Evolutionary conservation across 169 alveolate genomes (phyloP), one percentile per base, ranked within the genome.

Genomic region (Pseudocohnilembus persalinus): DNA sequence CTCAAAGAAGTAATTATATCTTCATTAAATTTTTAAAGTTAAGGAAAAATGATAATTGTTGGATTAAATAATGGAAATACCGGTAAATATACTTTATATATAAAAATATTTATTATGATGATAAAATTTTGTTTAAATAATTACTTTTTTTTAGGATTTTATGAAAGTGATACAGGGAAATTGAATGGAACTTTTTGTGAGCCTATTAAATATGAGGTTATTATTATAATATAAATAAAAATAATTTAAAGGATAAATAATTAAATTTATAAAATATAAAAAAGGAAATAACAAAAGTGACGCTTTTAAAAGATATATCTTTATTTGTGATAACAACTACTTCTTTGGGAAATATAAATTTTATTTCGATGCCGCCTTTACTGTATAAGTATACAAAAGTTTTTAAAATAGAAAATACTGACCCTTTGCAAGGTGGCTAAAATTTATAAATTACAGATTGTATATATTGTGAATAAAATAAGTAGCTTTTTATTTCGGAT

Each of bases 151-250:
- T n/a, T n/a, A n/a, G 32, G 83, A 29, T 86, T 86, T 74, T 86
- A 80, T 80, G 90, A 86, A 68, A 86, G 87, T 28, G 90, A 86
- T 75, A 86, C 90, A 64, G 83, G 83, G 6, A 86, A 86, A 76
- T 76, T 73, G n/a, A 83, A 86, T 74, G 90, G 90, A 11, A 74
- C 80, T 31, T 83, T 80, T 31, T 73, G 77, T 68, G 90, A 86
- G 34, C 74, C 74, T 28, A 33, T 76, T n/a, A n/a, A 81, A 64
- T 83, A 83, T n/a, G 90, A 86, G 33, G 90, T 79, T 80, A 81
- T 79, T 16, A 86, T 83, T 0, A 20, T 11, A 49, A 49, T 49
- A 49, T 11, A 49, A 49, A 49, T 11, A 4, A 49, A 49, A 11
- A 49, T 11, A 49, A 49, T 49, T 11, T 20, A 4, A 11, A 11